Conservation (phyloP, 805 yeast genomes). For the Jamesozyma rosinii region DNA sequence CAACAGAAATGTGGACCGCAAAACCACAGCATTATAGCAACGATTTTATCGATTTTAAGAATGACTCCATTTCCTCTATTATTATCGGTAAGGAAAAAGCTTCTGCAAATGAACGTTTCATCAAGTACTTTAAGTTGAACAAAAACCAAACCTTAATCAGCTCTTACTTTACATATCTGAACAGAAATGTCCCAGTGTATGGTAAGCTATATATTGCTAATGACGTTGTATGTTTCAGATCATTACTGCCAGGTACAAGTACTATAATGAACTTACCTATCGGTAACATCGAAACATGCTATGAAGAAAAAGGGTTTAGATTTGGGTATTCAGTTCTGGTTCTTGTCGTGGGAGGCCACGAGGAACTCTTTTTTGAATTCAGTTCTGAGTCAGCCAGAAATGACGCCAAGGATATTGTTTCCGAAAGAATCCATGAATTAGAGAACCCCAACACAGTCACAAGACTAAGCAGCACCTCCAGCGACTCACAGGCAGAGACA, state of each 20-base stretch:
- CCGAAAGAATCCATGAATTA: constrained; percentile 39
- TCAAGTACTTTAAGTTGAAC: constrained; percentile 55
- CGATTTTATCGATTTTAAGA: constrained; percentile 33
- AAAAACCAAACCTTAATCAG: constrained; percentile 46
- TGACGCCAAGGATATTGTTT: constrained; percentile 53
- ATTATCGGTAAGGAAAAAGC: constrained; percentile 36
- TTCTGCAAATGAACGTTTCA: constrained; percentile 49
- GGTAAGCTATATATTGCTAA: constrained; percentile 75
- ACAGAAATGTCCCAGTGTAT: constrained; percentile 64
- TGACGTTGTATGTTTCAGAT: constrained; percentile 65
- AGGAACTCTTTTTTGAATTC: constrained; percentile 71
- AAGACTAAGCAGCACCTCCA: too few species aligned
- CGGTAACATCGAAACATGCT: constrained; percentile 58
- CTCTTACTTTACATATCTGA: constrained; percentile 60
- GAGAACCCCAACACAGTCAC: neutral
- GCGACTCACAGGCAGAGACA: neutral
- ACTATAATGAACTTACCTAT: constrained; percentile 80
- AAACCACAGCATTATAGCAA: constrained; percentile 52
- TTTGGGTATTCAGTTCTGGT: constrained; percentile 66
- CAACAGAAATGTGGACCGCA: constrained; percentile 45
- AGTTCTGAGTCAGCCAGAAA: constrained; percentile 54
- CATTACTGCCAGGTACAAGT: constrained; percentile 65
- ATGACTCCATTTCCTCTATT: constrained; percentile 43
- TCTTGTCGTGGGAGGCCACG: constrained; percentile 61
- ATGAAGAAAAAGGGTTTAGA: constrained; percentile 57